Percentiles rank a stretch among this genome's conserved stretches.
Conservation (phyloP, 495 filamentous ascomycete species). For the Penicillium lagena region DNA sequence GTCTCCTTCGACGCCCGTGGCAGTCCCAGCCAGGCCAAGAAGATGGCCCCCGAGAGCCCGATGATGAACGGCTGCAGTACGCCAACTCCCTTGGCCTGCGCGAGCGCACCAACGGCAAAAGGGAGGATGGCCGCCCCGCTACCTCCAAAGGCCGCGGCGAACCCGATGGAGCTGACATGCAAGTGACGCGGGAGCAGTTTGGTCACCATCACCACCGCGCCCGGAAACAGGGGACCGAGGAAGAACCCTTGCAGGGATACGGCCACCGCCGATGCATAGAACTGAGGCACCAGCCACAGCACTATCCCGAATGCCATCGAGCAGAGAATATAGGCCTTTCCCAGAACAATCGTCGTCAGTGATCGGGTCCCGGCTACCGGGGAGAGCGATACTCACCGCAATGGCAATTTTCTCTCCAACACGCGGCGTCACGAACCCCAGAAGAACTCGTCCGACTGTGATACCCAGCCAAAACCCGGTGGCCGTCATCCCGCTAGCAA, state of each 20-base stretch:
- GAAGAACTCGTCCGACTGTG: constrained; percentile 50
- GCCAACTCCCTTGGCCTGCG: constrained; percentile 69
- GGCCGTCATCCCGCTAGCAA: constrained; percentile 55
- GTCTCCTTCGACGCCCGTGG: constrained; percentile 22
- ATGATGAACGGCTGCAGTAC: constrained; percentile 74
- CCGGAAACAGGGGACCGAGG: constrained; percentile 61
- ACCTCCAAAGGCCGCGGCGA: constrained; percentile 75
- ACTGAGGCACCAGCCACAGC: constrained; percentile 65
- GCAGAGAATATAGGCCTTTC: constrained; percentile 43
- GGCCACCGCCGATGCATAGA: constrained; percentile 65
- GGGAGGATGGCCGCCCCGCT: constrained; percentile 75
- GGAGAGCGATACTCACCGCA: constrained; percentile 24
- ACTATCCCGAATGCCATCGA: constrained; percentile 52
- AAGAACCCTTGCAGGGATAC: constrained; percentile 69
- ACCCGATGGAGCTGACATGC: constrained; percentile 78
- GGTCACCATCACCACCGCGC: constrained; percentile 70
- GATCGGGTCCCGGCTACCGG: not conserved
- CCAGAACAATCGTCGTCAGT: not conserved
- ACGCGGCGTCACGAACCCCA: constrained; percentile 58
- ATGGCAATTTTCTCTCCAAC: constrained; percentile 57
- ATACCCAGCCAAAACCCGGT: constrained; percentile 65
- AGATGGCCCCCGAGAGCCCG: constrained; percentile 53
- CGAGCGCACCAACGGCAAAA: constrained; percentile 79
- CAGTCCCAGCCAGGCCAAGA: constrained; percentile 48
- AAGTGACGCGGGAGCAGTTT: constrained; percentile 72